These are phyloP conservation scores for Hymenoscyphus fraxineus DNA, from an alignment of 2,329 filamentous ascomycete species.

Conservation along the genomic window DNA sequence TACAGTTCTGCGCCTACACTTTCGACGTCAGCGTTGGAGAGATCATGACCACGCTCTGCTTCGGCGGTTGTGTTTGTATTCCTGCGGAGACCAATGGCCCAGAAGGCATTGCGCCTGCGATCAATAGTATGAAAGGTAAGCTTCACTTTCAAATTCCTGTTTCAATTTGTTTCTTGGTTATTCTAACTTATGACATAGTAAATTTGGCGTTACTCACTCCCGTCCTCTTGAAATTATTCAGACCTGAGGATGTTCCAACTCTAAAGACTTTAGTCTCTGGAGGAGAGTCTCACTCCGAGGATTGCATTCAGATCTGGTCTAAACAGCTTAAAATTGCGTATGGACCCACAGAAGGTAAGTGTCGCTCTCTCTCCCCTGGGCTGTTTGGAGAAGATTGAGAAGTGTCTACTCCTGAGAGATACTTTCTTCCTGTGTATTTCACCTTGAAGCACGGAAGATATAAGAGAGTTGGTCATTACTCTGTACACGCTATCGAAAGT, in stretches of 20 bases:
- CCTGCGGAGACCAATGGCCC: constrained; percentile 39
- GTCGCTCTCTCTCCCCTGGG: too few relatives aligned
- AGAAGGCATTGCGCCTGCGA: constrained; percentile 36
- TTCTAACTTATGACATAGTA: too few relatives aligned
- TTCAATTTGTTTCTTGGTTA: too few relatives aligned
- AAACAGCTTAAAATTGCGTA: constrained; percentile 26
- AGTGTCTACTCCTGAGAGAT: too few relatives aligned
- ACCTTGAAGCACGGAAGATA: neutral
- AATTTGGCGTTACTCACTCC: constrained; percentile 29
- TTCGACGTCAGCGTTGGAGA: constrained; percentile 41
- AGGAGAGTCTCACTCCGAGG: constrained; percentile 36
- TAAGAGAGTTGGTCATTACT: too few relatives aligned
- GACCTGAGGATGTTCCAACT: constrained; percentile 23
- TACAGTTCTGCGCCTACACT: constrained; percentile 35
- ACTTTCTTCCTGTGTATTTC: too few relatives aligned
- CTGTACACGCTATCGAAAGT: too few relatives aligned
- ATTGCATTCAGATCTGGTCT: constrained; percentile 38
- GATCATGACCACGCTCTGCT: constrained; percentile 31
- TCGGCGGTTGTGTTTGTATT: constrained; percentile 40
- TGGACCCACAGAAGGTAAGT: too few relatives aligned
- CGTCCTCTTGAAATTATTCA: constrained; percentile 28
- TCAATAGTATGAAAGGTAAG: constrained; percentile 24
- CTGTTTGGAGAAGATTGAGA: too few relatives aligned
- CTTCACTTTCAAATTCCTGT: too few relatives aligned
- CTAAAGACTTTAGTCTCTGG: constrained; percentile 27